A percentile compares a stretch with the other conserved stretches of the same genome.
These are phyloP conservation scores for Azolla pinnata DNA, from an alignment of 75 land plant genomes.

Conservation along the genomic window DNA sequence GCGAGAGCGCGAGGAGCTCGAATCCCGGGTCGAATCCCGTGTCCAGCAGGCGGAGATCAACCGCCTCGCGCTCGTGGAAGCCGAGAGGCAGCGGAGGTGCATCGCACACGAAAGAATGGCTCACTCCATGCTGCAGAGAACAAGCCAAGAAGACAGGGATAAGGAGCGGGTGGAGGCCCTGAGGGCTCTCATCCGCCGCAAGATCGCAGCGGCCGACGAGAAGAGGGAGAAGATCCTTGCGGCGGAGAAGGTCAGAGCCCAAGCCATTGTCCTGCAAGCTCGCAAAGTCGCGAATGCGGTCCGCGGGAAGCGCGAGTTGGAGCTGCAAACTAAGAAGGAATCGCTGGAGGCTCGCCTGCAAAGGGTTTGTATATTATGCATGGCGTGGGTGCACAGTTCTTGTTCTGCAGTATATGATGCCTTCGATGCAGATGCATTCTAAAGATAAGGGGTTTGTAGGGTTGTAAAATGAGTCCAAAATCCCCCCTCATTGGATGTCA, in stretches of 20 bases:
- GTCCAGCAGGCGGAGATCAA: conserved; percentile 89
- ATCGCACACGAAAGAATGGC: conserved; percentile 62
- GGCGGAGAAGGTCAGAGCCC: conserved; percentile 78
- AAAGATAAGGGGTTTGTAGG: too few relatives aligned
- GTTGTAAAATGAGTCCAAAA: too few relatives aligned
- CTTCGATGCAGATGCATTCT: too few relatives aligned
- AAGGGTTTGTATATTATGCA: conserved; percentile 51
- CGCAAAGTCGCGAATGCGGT: conserved; percentile 72
- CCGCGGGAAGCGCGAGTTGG: conserved; percentile 57
- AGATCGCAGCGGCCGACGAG: conserved; percentile 90
- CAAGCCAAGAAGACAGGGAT: conserved; percentile 48
- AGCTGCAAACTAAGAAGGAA: conserved; percentile 55
- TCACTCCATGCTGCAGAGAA: conserved; percentile 39
- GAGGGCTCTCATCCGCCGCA: conserved; percentile 59
- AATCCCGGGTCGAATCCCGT: conserved; percentile 64
- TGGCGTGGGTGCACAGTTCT: too few relatives aligned
- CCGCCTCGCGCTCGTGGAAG: conserved; percentile 65
- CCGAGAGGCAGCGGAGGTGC: conserved; percentile 67
- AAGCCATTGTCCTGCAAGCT: conserved; percentile 62
- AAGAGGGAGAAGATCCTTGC: conserved; percentile 65
- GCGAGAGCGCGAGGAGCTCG: conserved; percentile 73
- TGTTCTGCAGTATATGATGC: too few relatives aligned
- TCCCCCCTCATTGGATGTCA: too few relatives aligned
- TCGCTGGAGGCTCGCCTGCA: conserved; percentile 70
- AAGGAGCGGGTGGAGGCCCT: conserved; percentile 59